These are phyloP conservation scores for Aspergillus caelatus DNA, from an alignment of 2,329 filamentous ascomycete genomes.

Conservation along the genomic window DNA sequence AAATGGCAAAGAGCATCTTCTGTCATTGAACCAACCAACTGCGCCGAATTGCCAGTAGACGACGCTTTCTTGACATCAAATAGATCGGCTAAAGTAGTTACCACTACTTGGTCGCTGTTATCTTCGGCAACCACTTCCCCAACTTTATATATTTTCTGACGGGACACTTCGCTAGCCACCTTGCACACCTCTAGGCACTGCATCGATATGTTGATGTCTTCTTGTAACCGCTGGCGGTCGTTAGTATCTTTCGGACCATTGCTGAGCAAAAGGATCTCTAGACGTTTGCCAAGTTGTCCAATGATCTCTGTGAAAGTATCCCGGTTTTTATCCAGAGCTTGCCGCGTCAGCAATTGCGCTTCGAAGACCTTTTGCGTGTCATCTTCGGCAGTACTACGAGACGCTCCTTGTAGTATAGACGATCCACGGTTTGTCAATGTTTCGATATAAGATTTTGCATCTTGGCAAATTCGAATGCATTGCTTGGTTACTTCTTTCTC, in stretches of 20 bases:
- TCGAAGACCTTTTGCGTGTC: conserved; percentile 28
- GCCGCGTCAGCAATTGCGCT: conserved; percentile 35
- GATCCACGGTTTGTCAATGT: conserved; percentile 33
- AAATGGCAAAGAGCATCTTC: conserved; percentile 31
- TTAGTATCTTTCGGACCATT: conserved; percentile 16
- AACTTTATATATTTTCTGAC: conserved; percentile 39
- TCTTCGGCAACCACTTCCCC: conserved; percentile 42
- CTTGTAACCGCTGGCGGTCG: conserved; percentile 34
- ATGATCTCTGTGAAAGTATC: conserved; percentile 36
- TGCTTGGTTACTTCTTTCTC: conserved; percentile 42
- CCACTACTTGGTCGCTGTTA: conserved; percentile 45
- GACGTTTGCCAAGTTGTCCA: conserved; percentile 35
- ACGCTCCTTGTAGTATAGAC: conserved; percentile 17
- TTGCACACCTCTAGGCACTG: conserved; percentile 46
- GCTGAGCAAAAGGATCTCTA: conserved; percentile 28
- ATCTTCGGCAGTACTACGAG: conserved; percentile 14
- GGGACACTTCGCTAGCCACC: conserved; percentile 33
- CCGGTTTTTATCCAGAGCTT: conserved; percentile 35
- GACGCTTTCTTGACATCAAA: conserved; percentile 44
- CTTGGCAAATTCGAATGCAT: conserved; percentile 45
- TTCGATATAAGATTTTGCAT: conserved; percentile 39
- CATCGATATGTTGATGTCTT: conserved; percentile 39
- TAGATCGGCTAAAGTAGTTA: conserved; percentile 47
- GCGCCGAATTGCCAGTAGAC: conserved; percentile 37
- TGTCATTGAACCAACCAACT: conserved; percentile 42